These are phyloP conservation scores for Cryptosporidium tyzzeri DNA, from an alignment of 169 alveolate genomes.

Conservation along the genomic window DNA sequence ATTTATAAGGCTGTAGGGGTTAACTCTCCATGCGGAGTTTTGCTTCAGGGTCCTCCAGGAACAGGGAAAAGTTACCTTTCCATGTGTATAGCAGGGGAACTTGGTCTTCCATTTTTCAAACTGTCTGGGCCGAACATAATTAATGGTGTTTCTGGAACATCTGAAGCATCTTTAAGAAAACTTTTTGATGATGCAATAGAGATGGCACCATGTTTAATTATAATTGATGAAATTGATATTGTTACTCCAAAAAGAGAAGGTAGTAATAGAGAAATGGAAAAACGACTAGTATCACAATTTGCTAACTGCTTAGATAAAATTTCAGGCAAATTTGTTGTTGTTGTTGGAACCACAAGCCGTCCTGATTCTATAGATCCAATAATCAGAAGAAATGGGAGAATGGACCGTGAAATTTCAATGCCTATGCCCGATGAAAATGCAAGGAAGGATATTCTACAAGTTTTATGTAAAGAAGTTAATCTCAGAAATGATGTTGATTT, in stretches of 20 bases:
- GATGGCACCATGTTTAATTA: conserved; percentile 87
- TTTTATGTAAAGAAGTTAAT: conserved; percentile 82
- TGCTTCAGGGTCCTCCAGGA: conserved; percentile 97
- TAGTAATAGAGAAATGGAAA: conserved; percentile 93
- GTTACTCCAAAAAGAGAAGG: conserved; percentile 91
- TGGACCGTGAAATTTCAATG: conserved; percentile 88
- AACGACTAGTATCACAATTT: conserved; percentile 93
- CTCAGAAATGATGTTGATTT: conserved; percentile 78
- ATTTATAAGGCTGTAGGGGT: conserved; percentile 89
- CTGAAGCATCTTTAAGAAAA: conserved; percentile 91
- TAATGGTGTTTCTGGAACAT: conserved; percentile 94
- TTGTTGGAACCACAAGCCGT: conserved; percentile 88
- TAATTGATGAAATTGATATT: conserved; percentile 85
- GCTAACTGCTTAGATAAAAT: conserved; percentile 92
- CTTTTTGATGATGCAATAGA: conserved; percentile 90
- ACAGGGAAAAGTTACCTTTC: conserved; percentile 97
- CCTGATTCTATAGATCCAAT: conserved; percentile 90
- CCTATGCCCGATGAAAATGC: conserved; percentile 88
- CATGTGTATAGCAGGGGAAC: conserved; percentile 93
- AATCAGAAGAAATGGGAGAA: conserved; percentile 90
- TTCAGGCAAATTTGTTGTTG: conserved; percentile 85
- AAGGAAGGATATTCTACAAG: conserved; percentile 78
- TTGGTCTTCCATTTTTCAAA: conserved; percentile 77
- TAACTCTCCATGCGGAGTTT: conserved; percentile 93
- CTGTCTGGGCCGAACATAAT: conserved; percentile 82